Conservation (phyloP, 768 basidiomycete genomes). For the Leccinum barrowsii region DNA sequence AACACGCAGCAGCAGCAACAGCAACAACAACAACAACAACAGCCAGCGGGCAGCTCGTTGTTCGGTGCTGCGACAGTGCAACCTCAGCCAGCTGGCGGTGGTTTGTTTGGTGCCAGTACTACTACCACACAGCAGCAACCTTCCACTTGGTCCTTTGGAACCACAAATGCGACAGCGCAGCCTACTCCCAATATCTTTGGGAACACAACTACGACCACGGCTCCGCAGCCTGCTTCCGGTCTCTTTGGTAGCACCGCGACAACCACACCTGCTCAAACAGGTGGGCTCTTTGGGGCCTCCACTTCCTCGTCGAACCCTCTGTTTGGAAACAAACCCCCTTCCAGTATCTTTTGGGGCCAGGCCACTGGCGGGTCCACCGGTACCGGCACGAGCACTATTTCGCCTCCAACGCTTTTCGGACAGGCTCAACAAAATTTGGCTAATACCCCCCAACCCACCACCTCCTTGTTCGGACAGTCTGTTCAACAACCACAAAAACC, state of each 20-base stretch:
- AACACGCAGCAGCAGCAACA: constrained; percentile 25
- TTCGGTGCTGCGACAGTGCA: constrained; percentile 21
- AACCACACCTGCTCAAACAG: constrained; percentile 16
- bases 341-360: constrained; percentile 30
- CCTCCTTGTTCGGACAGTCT: constrained; percentile 22
- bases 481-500: constrained; percentile 21
- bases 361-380: constrained; percentile 14
- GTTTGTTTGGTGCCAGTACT: constrained; percentile 15
- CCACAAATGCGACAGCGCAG: constrained; percentile 13
- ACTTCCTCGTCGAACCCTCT: constrained; percentile 28
- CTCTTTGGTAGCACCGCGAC: constrained; percentile 29
- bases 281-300: constrained; percentile 28
- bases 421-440: constrained; percentile 18
- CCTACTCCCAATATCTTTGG: constrained; percentile 25
- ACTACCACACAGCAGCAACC: constrained; percentile 21
- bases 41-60: background rate
- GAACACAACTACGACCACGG: constrained; percentile 2
- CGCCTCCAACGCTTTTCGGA: constrained; percentile 32
- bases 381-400: constrained; percentile 11
- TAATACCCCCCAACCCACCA: constrained; percentile 11
- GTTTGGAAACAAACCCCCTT: constrained; percentile 35
- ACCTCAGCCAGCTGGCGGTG: constrained; percentile 21
- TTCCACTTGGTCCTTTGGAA: constrained; percentile 25
- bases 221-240: constrained; percentile 16
- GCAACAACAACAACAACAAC: background rate